These are phyloP conservation scores for Pseudovirgaria hyperparasitica DNA, from an alignment of 2,329 filamentous ascomycete genomes.

Conservation along the genomic window DNA sequence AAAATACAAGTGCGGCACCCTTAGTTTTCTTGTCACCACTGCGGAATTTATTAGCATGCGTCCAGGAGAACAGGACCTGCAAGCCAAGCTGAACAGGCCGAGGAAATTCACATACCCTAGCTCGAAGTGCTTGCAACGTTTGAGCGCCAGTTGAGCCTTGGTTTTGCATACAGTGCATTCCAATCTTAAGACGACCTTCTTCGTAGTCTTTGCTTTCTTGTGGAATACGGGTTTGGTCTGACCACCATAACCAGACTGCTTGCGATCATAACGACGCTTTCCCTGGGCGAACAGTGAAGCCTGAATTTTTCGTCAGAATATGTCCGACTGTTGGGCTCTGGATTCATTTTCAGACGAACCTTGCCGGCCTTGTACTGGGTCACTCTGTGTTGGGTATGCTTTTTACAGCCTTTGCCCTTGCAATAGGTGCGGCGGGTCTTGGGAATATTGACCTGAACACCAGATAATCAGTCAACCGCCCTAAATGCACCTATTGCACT, in stretches of 20 bases:
- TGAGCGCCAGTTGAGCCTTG: constrained; percentile 94
- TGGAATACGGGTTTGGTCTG: constrained; percentile 99
- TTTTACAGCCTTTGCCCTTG: constrained; percentile 86
- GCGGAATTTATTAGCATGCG: constrained; percentile 9
- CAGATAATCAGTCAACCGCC: constrained; percentile 2
- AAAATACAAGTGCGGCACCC: constrained; percentile 99
- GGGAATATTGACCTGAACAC: constrained; percentile 79
- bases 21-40: constrained; percentile 99
- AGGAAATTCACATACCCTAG: constrained; percentile 62
- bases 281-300: constrained; percentile 93
- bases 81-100: too few species aligned
- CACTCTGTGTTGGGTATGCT: constrained; percentile 71
- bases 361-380: constrained; percentile 97
- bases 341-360: constrained; percentile 35
- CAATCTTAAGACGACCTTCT: constrained; percentile 98
- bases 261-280: constrained; percentile 99
- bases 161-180: constrained; percentile 98
- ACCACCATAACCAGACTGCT: constrained; percentile 99
- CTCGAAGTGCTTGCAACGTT: constrained; percentile 99
- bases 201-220: constrained; percentile 99
- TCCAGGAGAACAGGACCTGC: not conserved
- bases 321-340: constrained; percentile 1
- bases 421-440: constrained; percentile 97
- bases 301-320: constrained; percentile 26
- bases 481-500: not conserved